These are phyloP conservation scores for Hyphopichia wangnamkhiaoensis DNA, from an alignment of 1,139 yeast genomes.

Conservation along the genomic window DNA sequence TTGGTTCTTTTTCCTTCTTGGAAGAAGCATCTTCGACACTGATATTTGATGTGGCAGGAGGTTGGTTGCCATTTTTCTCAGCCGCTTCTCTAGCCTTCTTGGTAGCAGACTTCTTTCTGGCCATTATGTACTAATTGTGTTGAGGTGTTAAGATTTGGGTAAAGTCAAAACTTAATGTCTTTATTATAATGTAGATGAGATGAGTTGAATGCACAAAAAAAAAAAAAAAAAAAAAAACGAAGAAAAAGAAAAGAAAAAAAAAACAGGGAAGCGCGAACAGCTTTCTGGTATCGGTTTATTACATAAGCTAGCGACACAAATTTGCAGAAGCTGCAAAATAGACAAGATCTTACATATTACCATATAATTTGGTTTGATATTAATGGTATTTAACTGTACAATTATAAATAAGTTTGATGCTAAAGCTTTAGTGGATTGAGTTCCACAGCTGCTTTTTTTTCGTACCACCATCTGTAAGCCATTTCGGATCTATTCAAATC, in stretches of 20 bases:
- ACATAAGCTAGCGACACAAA: background rate
- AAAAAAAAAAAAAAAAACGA: background rate
- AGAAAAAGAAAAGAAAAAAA: background rate
- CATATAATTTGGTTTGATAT: too few relatives aligned
- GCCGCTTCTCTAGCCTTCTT: slow-evolving; percentile 67
- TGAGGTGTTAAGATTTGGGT: too few relatives aligned
- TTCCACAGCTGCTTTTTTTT: slow-evolving; percentile 17
- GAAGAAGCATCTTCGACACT: slow-evolving; percentile 7
- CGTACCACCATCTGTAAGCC: slow-evolving; percentile 71
- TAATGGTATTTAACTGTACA: too few relatives aligned
- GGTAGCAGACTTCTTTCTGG: slow-evolving; percentile 89
- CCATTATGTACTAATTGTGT: slow-evolving; percentile 44
- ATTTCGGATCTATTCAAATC: slow-evolving; percentile 62
- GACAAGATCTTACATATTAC: too few relatives aligned
- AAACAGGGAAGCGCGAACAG: background rate
- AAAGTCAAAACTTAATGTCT: too few relatives aligned
- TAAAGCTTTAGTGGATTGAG: background rate
- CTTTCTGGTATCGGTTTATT: too few relatives aligned
- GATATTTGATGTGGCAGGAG: slow-evolving; percentile 4
- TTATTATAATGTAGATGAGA: slow-evolving; percentile 1
- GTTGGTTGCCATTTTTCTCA: slow-evolving; percentile 7
- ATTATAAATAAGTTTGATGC: background rate
- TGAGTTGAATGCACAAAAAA: background rate
- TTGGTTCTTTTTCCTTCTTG: slow-evolving; percentile 15
- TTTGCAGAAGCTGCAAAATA: background rate